Evolutionary conservation across 1,284 basidiomycete genomes (phyloP).

Genomic region (Ceratobasidium sp.): DNA sequence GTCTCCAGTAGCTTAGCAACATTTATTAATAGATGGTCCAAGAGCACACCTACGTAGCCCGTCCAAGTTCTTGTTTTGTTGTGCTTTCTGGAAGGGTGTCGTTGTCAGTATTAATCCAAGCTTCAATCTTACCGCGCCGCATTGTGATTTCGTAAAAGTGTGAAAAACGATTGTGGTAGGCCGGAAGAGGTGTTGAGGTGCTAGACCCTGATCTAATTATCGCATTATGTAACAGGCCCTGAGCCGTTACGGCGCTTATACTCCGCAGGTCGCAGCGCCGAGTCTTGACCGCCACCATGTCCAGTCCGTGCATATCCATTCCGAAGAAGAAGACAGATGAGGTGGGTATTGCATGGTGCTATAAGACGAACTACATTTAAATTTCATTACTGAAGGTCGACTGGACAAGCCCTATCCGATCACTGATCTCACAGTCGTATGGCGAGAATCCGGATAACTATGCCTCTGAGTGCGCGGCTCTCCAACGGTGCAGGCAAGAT

Average conservation of each 20-base stretch:
- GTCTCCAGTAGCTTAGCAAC: background rate
- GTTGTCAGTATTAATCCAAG: constrained; percentile 30
- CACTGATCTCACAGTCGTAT: constrained; percentile 90
- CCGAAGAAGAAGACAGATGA: constrained; percentile 84
- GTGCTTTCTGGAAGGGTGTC: constrained; percentile 26
- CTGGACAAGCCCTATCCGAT: constrained; percentile 89
- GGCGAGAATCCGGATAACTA: constrained; percentile 94
- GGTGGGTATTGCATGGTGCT: constrained; percentile 52
- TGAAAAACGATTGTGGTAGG: background rate
- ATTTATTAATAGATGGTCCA: background rate
- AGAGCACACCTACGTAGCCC: constrained; percentile 5
- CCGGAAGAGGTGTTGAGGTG: background rate
- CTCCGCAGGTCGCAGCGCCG: background rate
- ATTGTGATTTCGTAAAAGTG: background rate
- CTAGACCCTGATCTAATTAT: background rate
- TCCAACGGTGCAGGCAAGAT: constrained; percentile 94
- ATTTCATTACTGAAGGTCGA: constrained; percentile 68
- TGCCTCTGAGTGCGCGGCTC: constrained; percentile 81
- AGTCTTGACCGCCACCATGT: constrained; percentile 30
- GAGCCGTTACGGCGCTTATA: background rate
- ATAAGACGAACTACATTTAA: constrained; percentile 56
- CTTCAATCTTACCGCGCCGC: constrained; percentile 32
- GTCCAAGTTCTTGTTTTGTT: constrained; percentile 3
- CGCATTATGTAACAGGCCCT: too few relatives aligned
- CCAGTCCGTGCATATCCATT: constrained; percentile 66